A percentile compares a stretch with the other conserved stretches of the same genome.
Evolutionary conservation across 2,329 filamentous ascomycete genomes (phyloP).

Genomic region (Fusarium lateritium): DNA sequence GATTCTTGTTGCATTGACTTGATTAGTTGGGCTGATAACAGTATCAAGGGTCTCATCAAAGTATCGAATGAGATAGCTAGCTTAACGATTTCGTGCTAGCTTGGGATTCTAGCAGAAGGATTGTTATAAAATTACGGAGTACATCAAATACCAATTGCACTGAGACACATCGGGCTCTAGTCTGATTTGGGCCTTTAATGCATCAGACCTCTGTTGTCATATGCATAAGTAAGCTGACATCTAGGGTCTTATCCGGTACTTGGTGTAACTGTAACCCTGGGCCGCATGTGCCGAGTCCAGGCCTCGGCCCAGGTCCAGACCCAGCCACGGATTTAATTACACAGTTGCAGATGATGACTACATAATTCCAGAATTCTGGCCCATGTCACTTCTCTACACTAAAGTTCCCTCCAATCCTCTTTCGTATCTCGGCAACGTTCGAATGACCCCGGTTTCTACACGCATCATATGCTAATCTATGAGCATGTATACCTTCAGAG

Average conservation of each 20-base stretch:
- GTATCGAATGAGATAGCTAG: no score
- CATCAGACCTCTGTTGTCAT: no score
- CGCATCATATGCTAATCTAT: conserved; percentile 58
- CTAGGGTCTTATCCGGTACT: no score
- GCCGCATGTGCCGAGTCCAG: no score
- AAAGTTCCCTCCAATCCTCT: conserved; percentile 23
- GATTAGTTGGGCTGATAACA: conserved; percentile 4
- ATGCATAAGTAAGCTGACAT: no score
- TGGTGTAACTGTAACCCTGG: no score
- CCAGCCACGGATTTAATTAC: neutral
- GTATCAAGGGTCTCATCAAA: neutral
- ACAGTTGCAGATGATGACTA: neutral
- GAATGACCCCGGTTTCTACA: conserved; percentile 20
- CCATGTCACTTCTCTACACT: neutral
- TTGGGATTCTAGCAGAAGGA: no score
- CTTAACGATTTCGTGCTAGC: no score
- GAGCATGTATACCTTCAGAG: conserved; percentile 54
- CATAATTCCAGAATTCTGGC: neutral
- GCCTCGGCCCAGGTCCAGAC: neutral
- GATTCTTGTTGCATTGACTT: neutral
- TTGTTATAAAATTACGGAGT: no score
- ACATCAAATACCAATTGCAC: no score
- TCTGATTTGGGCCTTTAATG: no score
- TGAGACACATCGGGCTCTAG: no score
- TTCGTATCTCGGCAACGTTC: conserved; percentile 33